phyloP scores from a whole-genome alignment of 78 protist genomes.

The Dictyostelium purpureum region DNA sequence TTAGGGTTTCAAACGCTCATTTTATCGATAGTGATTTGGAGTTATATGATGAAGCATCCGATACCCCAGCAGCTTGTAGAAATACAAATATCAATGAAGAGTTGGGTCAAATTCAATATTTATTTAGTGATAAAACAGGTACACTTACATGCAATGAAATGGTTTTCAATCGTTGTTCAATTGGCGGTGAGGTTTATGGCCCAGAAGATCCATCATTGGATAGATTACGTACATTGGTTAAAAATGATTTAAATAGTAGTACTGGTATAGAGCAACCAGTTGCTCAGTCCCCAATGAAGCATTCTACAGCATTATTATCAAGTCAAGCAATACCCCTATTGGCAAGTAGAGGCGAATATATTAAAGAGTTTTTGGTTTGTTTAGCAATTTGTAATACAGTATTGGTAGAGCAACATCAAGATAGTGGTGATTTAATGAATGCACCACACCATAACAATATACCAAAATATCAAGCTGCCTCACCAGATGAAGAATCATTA shows the following conservation, averaged over 20 bases:
- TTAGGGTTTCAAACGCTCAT: slow-evolving; percentile 84
- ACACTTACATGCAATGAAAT: slow-evolving; percentile 97
- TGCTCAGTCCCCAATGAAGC: no score
- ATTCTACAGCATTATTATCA: background rate
- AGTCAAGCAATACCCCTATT: background rate
- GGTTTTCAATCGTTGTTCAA: slow-evolving; percentile 90
- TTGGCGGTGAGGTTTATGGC: slow-evolving; percentile 72
- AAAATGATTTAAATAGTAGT: background rate
- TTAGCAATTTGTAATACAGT: slow-evolving; percentile 87
- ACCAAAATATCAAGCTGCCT: slow-evolving; percentile 74
- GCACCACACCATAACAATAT: background rate
- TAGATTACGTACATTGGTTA: background rate
- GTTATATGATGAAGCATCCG: slow-evolving; percentile 59
- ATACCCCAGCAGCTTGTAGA: slow-evolving; percentile 82
- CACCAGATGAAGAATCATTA: slow-evolving; percentile 81
- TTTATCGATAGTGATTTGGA: slow-evolving; percentile 75
- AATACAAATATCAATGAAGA: slow-evolving; percentile 92
- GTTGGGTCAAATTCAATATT: slow-evolving; percentile 80
- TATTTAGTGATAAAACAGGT: slow-evolving; percentile 98
- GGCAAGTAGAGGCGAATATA: background rate
- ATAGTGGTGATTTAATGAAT: slow-evolving; percentile 28
- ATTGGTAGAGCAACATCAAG: slow-evolving; percentile 67
- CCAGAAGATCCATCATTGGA: background rate
- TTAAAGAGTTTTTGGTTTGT: slow-evolving; percentile 47
- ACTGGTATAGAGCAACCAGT: background rate